phyloP scores from a whole-genome alignment of 1,284 basidiomycete genomes.

The Fistulinella staudtii region DNA sequence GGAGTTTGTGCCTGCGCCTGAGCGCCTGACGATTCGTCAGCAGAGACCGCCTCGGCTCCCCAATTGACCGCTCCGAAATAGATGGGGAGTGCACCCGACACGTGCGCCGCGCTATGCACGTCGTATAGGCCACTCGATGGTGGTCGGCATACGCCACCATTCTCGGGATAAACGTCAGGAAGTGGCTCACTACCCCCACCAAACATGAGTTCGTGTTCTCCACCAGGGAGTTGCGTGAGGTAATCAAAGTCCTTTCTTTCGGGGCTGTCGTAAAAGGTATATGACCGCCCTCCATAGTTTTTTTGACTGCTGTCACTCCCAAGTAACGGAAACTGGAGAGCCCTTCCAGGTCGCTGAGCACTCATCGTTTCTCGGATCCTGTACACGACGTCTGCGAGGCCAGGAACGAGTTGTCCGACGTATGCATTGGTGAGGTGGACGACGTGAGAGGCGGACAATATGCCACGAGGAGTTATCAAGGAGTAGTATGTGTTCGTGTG shows the following conservation, averaged over 20 bases:
- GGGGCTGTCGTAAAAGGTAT: constrained; percentile 52
- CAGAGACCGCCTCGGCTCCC: constrained; percentile 29
- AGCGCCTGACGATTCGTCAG: constrained; percentile 2
- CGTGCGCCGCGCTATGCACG: constrained; percentile 40
- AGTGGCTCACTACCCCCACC: constrained; percentile 44
- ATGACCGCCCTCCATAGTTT: constrained; percentile 43
- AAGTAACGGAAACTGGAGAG: constrained; percentile 34
- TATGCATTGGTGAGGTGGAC: constrained; percentile 82
- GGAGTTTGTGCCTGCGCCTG: not conserved
- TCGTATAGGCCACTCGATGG: constrained; percentile 42
- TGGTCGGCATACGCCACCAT: constrained; percentile 35
- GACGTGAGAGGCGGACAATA: constrained; percentile 53
- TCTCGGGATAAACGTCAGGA: constrained; percentile 17
- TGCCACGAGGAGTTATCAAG: constrained; percentile 53
- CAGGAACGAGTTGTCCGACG: constrained; percentile 62
- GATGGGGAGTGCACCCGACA: constrained; percentile 43
- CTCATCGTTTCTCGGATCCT: constrained; percentile 64
- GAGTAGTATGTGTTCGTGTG: constrained; percentile 34
- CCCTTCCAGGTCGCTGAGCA: constrained; percentile 52
- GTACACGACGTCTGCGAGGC: constrained; percentile 54
- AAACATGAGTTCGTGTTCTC: constrained; percentile 59
- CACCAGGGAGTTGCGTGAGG: constrained; percentile 60
- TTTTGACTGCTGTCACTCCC: constrained; percentile 20
- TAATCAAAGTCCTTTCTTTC: constrained; percentile 55
- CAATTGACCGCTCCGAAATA: constrained; percentile 45